Evolutionary conservation across 805 yeast species (phyloP).

Genomic region (Candida coleopterorum): DNA sequence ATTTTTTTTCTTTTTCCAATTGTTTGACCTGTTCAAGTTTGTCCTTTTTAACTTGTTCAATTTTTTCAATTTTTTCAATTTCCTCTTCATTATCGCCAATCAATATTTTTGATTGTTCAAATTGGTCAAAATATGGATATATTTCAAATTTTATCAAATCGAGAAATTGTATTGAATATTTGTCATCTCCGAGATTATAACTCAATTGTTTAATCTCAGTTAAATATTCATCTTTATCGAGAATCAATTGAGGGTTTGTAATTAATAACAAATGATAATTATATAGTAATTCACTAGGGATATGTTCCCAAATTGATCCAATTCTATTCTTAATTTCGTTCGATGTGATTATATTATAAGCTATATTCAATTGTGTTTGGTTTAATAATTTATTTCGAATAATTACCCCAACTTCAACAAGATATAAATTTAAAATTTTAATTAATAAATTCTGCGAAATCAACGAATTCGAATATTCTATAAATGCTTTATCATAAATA

Average conservation of each 20-base stretch:
- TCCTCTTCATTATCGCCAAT: slow-evolving; percentile 13
- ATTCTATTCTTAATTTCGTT: slow-evolving; percentile 7
- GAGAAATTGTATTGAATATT: slow-evolving; percentile 19
- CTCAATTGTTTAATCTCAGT: slow-evolving; percentile 8
- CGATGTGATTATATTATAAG: slow-evolving; percentile 6
- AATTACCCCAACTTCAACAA: slow-evolving; percentile 30
- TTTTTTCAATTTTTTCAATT: slow-evolving; percentile 11
- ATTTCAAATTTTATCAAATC: slow-evolving; percentile 34
- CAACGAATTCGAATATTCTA: slow-evolving; percentile 18
- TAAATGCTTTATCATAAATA: slow-evolving; percentile 18
- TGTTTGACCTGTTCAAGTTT: slow-evolving; percentile 10
- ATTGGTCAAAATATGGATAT: slow-evolving; percentile 25
- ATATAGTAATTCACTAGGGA: slow-evolving; percentile 31
- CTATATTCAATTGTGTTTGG: not conserved
- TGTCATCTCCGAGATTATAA: slow-evolving; percentile 9
- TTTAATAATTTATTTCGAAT: slow-evolving; percentile 5
- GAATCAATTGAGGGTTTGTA: slow-evolving; percentile 18
- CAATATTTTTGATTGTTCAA: slow-evolving; percentile 22
- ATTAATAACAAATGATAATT: slow-evolving; percentile 27
- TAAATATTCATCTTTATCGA: slow-evolving; percentile 9
- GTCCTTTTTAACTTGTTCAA: slow-evolving; percentile 8
- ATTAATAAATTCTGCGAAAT: slow-evolving; percentile 25
- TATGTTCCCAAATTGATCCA: slow-evolving; percentile 7
- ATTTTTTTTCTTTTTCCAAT: slow-evolving; percentile 16
- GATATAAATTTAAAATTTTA: slow-evolving; percentile 31